Conservation (phyloP, 1,139 yeast species). For the Geotrichum carabidarum region DNA sequence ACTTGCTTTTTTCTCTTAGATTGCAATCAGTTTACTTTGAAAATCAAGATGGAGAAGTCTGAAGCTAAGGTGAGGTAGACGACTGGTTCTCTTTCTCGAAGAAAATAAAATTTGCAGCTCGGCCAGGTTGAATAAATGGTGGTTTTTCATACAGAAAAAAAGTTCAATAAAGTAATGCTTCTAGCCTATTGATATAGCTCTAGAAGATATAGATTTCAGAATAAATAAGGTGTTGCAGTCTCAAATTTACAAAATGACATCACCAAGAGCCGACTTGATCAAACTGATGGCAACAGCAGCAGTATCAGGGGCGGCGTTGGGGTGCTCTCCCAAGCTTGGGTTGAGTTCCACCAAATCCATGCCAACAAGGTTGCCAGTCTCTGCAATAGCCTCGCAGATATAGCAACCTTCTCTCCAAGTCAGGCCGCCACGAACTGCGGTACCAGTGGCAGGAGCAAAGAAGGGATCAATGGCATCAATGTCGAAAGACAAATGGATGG, state of each 20-base stretch:
- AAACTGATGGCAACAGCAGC: slow-evolving; percentile 86
- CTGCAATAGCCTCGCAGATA: slow-evolving; percentile 86
- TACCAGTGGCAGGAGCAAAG: slow-evolving; percentile 95
- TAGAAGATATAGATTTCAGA: no score
- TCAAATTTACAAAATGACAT: slow-evolving; percentile 43
- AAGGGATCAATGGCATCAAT: slow-evolving; percentile 96
- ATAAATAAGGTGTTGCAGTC: no score
- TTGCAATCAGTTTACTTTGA: no score
- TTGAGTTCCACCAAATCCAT: slow-evolving; percentile 92
- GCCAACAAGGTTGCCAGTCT: slow-evolving; percentile 80
- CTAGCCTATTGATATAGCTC: no score
- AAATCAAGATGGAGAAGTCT: no score
- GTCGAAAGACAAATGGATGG: slow-evolving; percentile 88
- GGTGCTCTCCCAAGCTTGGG: slow-evolving; percentile 80
- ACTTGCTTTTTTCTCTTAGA: no score
- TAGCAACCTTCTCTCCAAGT: slow-evolving; percentile 92
- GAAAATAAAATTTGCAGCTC: no score
- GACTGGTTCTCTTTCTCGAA: no score
- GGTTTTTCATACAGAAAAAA: no score
- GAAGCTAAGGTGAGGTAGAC: no score
- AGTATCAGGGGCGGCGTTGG: slow-evolving; percentile 73
- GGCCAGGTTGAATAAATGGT: no score
- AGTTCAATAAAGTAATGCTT: no score
- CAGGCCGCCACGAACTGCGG: slow-evolving; percentile 95
- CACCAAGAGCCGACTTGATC: slow-evolving; percentile 92